Evolutionary conservation across 208 protist genomes (phyloP).

Genomic region (Kentomonas sorsogonicus): DNA sequence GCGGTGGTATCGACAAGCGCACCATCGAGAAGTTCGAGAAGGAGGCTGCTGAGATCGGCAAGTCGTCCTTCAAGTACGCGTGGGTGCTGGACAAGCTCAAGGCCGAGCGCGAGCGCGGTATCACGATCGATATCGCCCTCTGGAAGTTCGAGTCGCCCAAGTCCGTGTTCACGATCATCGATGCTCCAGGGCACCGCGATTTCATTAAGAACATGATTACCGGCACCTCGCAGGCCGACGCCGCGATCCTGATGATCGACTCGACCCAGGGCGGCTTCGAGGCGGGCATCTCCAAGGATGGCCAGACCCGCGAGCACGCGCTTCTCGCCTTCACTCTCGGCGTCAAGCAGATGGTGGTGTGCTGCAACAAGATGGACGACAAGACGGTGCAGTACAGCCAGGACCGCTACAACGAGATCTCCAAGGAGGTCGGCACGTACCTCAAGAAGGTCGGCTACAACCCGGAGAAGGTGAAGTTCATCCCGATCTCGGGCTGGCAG

Average conservation of each 20-base stretch:
- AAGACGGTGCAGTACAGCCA: conserved; percentile 88
- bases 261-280: conserved; percentile 97
- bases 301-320: conserved; percentile 97
- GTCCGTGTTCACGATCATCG: conserved; percentile 74
- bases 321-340: conserved; percentile 97
- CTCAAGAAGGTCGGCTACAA: conserved; percentile 90
- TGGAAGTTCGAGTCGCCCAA: conserved; percentile 90
- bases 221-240: conserved; percentile 96
- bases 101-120: conserved; percentile 92
- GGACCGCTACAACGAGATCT: conserved; percentile 91
- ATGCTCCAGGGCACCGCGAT: conserved; percentile 95
- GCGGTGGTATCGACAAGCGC: conserved; percentile 50
- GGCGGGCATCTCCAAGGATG: conserved; percentile 94
- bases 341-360: conserved; percentile 93
- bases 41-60: conserved; percentile 68
- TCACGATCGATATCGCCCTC: conserved; percentile 93
- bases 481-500: conserved; percentile 69
- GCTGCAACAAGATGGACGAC: conserved; percentile 99
- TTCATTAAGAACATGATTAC: conserved; percentile 98
- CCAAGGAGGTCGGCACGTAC: conserved; percentile 87
- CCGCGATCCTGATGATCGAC: conserved; percentile 96
- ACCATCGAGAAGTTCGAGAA: conserved; percentile 89
- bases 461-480: conserved; percentile 49
- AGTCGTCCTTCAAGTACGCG: conserved; percentile 95
- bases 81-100: conserved; percentile 94